Base-by-base conservation (phyloP, 345 rosid species). In the Brassica incana region DNA sequence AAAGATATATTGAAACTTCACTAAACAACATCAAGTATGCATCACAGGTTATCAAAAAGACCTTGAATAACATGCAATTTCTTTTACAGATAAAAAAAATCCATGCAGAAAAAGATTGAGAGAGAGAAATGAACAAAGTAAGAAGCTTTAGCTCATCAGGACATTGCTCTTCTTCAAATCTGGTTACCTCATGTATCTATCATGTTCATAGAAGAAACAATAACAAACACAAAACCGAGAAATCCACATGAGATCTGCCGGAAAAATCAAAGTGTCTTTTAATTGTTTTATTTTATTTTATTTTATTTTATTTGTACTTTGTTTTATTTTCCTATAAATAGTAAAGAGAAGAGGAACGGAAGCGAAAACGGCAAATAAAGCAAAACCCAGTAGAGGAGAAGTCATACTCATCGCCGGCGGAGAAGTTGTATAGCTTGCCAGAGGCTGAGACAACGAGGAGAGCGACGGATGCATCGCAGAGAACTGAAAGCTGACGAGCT, bases 401-500 rank as follows among this genome's bases (percentile, higher is more conserved):
- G 76, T 32, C 59, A 5, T 69, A 80, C 83, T 75, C 70, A 64
- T 80, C 83, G 0, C 83, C 83, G 76, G 79, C 70, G 72, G 83
- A 75, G 76, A 80, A 80, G 72, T 75, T 80, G 54, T 80, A 80
- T 8, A 80, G 83, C 61, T 80, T 80, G 10, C 72, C 76, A 54
- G 83, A 80, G 54, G 83, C 50, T 5, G 83, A 80, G 72, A 80
- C 72, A 30, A 80, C 76, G 54, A 80, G 83, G 14, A 80, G 79
- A 27, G 83, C 83, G 16, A 80, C 76, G 67, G 83, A 74, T 5
- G 83, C 88, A 77, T 92, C 93, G 72, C 97, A 90, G 64, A 92
- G 95, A 75, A 92, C 78, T 66, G 95, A 83, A 84, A 92, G 90
- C 78, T 92, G 90, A 20, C 82, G 87, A 73, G 95, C 92, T 75